Evolutionary conservation across 2,329 filamentous ascomycete species (phyloP), one percentile per base, ranked within the genome.

Genomic region (Rhinocladiella similis): DNA sequence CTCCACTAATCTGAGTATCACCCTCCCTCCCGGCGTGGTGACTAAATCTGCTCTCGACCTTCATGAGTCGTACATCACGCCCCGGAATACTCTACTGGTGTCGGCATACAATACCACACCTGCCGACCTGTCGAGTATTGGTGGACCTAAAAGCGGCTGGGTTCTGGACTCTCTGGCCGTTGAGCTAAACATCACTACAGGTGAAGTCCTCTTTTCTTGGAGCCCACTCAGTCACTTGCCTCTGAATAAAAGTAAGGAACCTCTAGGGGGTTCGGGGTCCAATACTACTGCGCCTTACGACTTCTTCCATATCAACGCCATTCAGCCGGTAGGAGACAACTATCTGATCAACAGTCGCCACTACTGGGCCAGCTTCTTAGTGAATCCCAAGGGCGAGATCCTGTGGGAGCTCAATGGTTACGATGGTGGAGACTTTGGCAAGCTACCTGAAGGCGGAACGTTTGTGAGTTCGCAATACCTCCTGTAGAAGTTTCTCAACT

Each of bases 221-320:
- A 25, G 22, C 22, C 7, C 22, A 25, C 22, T 25, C 22, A 7
- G 7, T 25, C 22, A 25, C 22, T 25, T 25, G 22, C 22, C 22
- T 7, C 7, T 25, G 22, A 25, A 25, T 25, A 25, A 25, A 25
- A 25, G 22, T 25, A 25, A 25, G 22, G 22, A 25, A 25, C 22
- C 22, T 25, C 22, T 25, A 7, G 22, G 22, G 22, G 4, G 7
- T 7, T 25, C 22, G 4, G 22, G 22, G 22, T 25, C 22, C 7
- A 25, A 25, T 25, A 7, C 22, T 25, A 25, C 22, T 25, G 19
- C 16, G 16, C 16, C 77, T 2, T 81, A 75, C 72, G 79, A 82
- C 62, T 81, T 77, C 65, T 80, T 81, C 67, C 79, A 81, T 64
- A 75, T 82, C 65, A 82, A 80, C 65, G 25, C 52, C 14, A 54